Base-by-base conservation (phyloP, 371 early-diverging fungal genomes). In the Actinomortierella wolfii region DNA sequence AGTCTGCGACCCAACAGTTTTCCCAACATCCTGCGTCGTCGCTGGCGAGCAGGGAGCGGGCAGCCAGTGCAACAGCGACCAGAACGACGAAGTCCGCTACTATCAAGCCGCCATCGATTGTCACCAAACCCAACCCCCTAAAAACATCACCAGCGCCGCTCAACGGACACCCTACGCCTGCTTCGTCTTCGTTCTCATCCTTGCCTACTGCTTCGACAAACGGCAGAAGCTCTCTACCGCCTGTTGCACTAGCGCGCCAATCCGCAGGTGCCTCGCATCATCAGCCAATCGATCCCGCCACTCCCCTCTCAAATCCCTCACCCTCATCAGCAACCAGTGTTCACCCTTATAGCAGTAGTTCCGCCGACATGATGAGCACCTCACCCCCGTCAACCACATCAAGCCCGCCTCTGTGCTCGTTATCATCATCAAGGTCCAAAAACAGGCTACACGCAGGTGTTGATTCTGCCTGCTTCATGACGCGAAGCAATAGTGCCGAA, bases 61-160 rank as follows among this genome's bases (percentile, higher is more conserved):
- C 34, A 34, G 34, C n/a, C n/a, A n/a, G n/a, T n/a, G n/a, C 34
- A 11, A 34, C 11, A 11, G 4, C 34, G 34, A 11, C 34, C 11
- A 4, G 58, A 45, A 57, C 44, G 9, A 56, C 41, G 40, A 71
- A 65, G 43, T 18, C 65, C 4, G 23, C 47, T 0, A 56, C 56
- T 9, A 65, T 65, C 47, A 71, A 71, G 44, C 71, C 71, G 6
- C 71, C 71, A 2, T 71, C 62, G 13, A 71, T 71, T 39, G 66
- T 71, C 13, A 71, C 71, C 26, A 64, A 60, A 42, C 64, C 64
- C 25, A 57, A 23, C 41, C 51, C 47, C 11, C 2, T n/a, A n/a
- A n/a, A n/a, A n/a, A n/a, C n/a, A n/a, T n/a, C n/a, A n/a, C n/a
- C 34, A 34, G 34, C 11, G 7, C 11, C 11, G 7, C 34, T 6